Percentiles rank a stretch among this genome's conserved stretches.
Evolutionary conservation across 768 basidiomycete species (phyloP).

Genomic region (Suillus luteus): DNA sequence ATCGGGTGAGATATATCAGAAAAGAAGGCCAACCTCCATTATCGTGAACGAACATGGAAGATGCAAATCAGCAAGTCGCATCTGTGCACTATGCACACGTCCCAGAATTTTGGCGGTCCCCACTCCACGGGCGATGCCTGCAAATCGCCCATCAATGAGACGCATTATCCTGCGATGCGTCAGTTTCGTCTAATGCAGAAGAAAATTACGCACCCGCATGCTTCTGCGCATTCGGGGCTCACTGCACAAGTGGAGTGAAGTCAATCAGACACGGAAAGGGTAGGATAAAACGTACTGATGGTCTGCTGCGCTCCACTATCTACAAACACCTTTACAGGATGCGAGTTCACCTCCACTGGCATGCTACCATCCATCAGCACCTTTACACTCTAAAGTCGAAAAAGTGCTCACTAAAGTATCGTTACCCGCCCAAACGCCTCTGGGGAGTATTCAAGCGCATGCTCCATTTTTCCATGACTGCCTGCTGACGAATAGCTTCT

Average conservation of each 20-base stretch:
- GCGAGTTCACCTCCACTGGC: constrained; percentile 88
- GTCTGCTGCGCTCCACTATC: constrained; percentile 98
- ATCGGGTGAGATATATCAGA: neutral
- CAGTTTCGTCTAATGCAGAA: constrained; percentile 12
- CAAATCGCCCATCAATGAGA: constrained; percentile 81
- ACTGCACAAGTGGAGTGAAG: constrained; percentile 46
- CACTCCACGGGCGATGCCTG: constrained; percentile 90
- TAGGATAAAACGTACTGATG: constrained; percentile 66
- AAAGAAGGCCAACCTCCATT: constrained; percentile 69
- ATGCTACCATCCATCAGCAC: constrained; percentile 51
- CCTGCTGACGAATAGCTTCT: constrained; percentile 88
- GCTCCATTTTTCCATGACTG: constrained; percentile 91
- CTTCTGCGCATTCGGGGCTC: constrained; percentile 89
- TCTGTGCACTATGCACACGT: constrained; percentile 89
- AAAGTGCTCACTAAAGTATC: constrained; percentile 86
- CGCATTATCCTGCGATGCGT: constrained; percentile 76
- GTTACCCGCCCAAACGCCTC: constrained; percentile 92
- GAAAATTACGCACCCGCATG: constrained; percentile 67
- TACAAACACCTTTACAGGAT: constrained; percentile 92
- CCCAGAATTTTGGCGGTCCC: constrained; percentile 95
- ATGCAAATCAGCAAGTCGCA: constrained; percentile 82
- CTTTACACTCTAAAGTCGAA: neutral
- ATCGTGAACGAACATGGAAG: constrained; percentile 93
- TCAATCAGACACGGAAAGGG: neutral
- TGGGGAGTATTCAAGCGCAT: constrained; percentile 91